These are phyloP conservation scores for Crithidia brevicula DNA, from an alignment of 208 protist species.

Conservation along the genomic window DNA sequence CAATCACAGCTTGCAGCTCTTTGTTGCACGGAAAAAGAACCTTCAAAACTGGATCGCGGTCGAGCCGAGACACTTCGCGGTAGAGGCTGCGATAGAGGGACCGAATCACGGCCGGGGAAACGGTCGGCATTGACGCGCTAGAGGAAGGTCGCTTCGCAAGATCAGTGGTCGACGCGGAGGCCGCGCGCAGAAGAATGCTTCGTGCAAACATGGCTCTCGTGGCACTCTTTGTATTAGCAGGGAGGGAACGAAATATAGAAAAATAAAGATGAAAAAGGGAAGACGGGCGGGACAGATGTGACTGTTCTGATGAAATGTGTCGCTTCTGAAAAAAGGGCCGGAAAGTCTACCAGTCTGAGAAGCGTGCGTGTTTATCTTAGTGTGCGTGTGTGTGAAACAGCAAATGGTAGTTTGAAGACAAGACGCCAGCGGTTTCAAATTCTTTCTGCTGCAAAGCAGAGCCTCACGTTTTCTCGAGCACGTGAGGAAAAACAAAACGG, in stretches of 20 bases:
- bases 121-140: slow-evolving; percentile 35
- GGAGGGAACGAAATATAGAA: slow-evolving; percentile 8
- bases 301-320: no score
- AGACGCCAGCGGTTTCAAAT: no score
- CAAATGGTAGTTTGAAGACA: no score
- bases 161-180: slow-evolving; percentile 23
- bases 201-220: slow-evolving; percentile 17
- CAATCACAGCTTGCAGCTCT: slow-evolving; percentile 65
- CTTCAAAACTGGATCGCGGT: slow-evolving; percentile 70
- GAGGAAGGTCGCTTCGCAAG: slow-evolving; percentile 25
- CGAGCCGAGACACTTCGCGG: slow-evolving; percentile 59
- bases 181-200: slow-evolving; percentile 16
- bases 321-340: no score
- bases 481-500: no score
- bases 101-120: slow-evolving; percentile 67
- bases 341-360: no score
- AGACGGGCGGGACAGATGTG: no score
- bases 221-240: neutral
- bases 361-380: no score
- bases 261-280: slow-evolving; percentile 1
- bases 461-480: no score
- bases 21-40: slow-evolving; percentile 71
- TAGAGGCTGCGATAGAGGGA: slow-evolving; percentile 78
- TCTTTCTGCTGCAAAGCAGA: no score
- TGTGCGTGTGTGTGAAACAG: no score